Evolutionary conservation across 2,329 filamentous ascomycete species (phyloP).

Genomic region (Atkinsonella hypoxylon): DNA sequence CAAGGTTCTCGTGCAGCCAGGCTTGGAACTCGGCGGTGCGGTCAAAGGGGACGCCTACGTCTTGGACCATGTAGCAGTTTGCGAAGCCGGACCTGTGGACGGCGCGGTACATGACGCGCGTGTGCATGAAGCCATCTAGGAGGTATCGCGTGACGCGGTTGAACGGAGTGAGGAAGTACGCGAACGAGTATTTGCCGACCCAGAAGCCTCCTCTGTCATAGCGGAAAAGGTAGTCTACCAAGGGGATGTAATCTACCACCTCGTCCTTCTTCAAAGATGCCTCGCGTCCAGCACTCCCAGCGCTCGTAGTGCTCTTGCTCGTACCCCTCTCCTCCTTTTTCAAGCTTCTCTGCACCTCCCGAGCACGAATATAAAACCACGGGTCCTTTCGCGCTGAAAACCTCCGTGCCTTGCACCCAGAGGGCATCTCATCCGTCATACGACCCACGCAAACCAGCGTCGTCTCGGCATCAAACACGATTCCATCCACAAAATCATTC

Average conservation of each 20-base stretch:
- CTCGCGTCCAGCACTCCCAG: background rate
- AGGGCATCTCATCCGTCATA: slow-evolving; percentile 35
- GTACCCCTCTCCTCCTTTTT: slow-evolving; percentile 5
- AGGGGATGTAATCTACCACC: slow-evolving; percentile 42
- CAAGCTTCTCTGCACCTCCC: slow-evolving; percentile 25
- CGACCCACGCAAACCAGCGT: slow-evolving; percentile 51
- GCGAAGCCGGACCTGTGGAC: slow-evolving; percentile 49
- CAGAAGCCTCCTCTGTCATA: slow-evolving; percentile 61
- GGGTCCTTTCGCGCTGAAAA: slow-evolving; percentile 51
- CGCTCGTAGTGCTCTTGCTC: slow-evolving; percentile 2
- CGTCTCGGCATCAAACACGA: slow-evolving; percentile 43
- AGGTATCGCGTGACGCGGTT: slow-evolving; percentile 49
- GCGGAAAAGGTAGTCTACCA: slow-evolving; percentile 57
- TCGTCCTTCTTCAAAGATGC: background rate
- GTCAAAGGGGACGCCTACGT: slow-evolving; percentile 41
- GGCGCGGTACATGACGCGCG: slow-evolving; percentile 53
- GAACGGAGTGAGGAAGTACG: slow-evolving; percentile 53
- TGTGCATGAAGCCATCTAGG: slow-evolving; percentile 51
- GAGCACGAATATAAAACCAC: slow-evolving; percentile 64
- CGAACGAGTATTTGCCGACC: slow-evolving; percentile 50
- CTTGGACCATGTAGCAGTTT: slow-evolving; percentile 52
- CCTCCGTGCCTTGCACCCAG: slow-evolving; percentile 20
- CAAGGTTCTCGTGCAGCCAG: slow-evolving; percentile 33
- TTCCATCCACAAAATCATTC: slow-evolving; percentile 57
- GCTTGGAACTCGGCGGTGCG: slow-evolving; percentile 30